These are phyloP conservation scores for Chlamydomonas schloesseri DNA, from an alignment of 139 green algal species.

Conservation along the genomic window DNA sequence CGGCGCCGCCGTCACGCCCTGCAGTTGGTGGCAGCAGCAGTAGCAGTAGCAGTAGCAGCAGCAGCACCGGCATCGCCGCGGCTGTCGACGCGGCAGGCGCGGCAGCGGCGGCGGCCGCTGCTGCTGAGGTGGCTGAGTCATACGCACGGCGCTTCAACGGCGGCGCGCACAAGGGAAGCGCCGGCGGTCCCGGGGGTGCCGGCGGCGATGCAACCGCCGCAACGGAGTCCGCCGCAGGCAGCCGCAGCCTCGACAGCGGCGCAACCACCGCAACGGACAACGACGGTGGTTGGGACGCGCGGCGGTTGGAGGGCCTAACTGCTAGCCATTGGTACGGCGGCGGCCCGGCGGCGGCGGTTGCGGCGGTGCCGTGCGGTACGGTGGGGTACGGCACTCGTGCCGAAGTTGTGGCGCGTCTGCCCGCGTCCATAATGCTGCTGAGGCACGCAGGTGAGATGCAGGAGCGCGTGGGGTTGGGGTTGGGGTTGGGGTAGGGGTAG, in stretches of 20 bases:
- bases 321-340: no score
- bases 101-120: no score
- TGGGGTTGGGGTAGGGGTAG: no score
- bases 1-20: not conserved
- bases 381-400: constrained; percentile 36
- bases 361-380: constrained; percentile 21
- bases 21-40: not conserved
- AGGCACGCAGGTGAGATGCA: constrained; percentile 51
- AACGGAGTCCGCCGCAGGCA: no score
- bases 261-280: not conserved
- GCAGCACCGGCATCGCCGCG: not conserved
- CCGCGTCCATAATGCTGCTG: constrained; percentile 56
- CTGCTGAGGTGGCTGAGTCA: no score
- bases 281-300: not conserved
- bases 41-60: no score
- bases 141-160: no score
- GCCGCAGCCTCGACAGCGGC: not conserved
- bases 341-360: not conserved
- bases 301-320: no score
- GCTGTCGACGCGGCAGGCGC: no score
- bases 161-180: no score
- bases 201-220: no score
- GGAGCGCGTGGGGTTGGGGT: not conserved
- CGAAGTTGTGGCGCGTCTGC: constrained; percentile 32
- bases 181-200: no score